Conservation (phyloP, 768 basidiomycete genomes). For the Candolleomyces eurysporus region DNA sequence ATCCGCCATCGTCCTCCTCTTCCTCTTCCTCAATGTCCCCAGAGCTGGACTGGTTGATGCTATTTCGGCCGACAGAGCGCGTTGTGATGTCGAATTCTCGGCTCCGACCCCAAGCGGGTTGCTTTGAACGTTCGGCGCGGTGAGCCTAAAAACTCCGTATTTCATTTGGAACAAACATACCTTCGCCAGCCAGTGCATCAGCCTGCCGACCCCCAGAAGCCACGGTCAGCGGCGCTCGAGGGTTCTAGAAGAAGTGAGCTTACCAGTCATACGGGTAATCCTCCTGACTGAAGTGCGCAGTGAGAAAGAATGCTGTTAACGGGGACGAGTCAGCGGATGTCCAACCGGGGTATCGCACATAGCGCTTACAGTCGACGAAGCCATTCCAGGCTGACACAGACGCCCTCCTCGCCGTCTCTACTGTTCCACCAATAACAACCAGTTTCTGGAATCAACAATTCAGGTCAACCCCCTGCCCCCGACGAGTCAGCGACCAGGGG, state of each 20-base stretch:
- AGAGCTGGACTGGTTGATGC: slow-evolving; percentile 62
- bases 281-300: slow-evolving; percentile 85
- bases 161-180: slow-evolving; percentile 30
- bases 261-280: slow-evolving; percentile 88
- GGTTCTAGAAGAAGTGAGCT: slow-evolving; percentile 12
- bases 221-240: background rate
- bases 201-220: slow-evolving; percentile 39
- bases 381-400: slow-evolving; percentile 88
- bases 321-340: background rate
- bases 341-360: background rate
- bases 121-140: slow-evolving; percentile 40
- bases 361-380: slow-evolving; percentile 74
- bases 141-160: slow-evolving; percentile 4
- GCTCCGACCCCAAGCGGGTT: slow-evolving; percentile 88
- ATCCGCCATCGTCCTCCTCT: slow-evolving; percentile 45
- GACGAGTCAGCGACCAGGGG: background rate
- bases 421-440: slow-evolving; percentile 86
- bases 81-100: slow-evolving; percentile 90
- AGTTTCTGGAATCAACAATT: slow-evolving; percentile 56
- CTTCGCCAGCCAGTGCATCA: slow-evolving; percentile 90
- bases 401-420: slow-evolving; percentile 79
- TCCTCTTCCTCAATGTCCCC: slow-evolving; percentile 80
- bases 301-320: slow-evolving; percentile 75
- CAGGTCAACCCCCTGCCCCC: background rate
- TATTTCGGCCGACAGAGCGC: slow-evolving; percentile 62